These are phyloP conservation scores for Cyberlindnera subsufficiens DNA, from an alignment of 805 yeast species.

Conservation along the genomic window DNA sequence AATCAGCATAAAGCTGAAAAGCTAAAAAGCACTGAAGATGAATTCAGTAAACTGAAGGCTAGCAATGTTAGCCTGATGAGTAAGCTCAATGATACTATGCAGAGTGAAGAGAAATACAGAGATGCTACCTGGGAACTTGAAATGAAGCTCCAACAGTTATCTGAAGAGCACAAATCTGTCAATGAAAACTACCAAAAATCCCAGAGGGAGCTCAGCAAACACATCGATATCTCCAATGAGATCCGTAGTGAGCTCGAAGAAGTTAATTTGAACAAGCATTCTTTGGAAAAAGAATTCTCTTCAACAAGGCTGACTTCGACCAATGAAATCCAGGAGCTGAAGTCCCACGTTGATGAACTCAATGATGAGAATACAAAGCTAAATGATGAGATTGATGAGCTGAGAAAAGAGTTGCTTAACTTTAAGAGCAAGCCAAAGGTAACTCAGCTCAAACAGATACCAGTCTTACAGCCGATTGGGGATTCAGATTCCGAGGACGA, in stretches of 20 bases:
- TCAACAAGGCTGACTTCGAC: constrained; percentile 30
- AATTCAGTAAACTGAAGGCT: constrained; percentile 28
- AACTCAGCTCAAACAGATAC: constrained; percentile 14
- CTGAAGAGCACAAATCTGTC: constrained; percentile 28
- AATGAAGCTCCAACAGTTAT: constrained; percentile 35
- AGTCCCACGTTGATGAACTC: constrained; percentile 46
- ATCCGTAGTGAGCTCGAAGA: constrained; percentile 46
- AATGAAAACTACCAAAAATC: constrained; percentile 38
- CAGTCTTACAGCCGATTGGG: constrained; percentile 19
- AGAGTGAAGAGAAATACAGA: constrained; percentile 41
- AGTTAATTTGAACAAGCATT: constrained; percentile 32
- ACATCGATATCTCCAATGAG: constrained; percentile 29
- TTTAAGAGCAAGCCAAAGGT: constrained; percentile 12
- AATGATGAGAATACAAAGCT: constrained; percentile 66
- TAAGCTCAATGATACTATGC: constrained; percentile 21
- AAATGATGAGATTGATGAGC: constrained; percentile 32
- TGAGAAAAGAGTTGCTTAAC: constrained; percentile 17
- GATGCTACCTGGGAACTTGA: constrained; percentile 67
- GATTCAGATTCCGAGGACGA: constrained; percentile 32
- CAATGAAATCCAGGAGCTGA: constrained; percentile 42
- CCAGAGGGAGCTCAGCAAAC: constrained; percentile 34
- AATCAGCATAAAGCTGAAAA: constrained; percentile 40
- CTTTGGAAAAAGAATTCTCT: constrained; percentile 34
- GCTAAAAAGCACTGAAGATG: constrained; percentile 37
- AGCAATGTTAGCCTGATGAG: constrained; percentile 15